Base-by-base conservation (phyloP, 2,329 filamentous ascomycete genomes). In the Nigrograna mackinnonii region DNA sequence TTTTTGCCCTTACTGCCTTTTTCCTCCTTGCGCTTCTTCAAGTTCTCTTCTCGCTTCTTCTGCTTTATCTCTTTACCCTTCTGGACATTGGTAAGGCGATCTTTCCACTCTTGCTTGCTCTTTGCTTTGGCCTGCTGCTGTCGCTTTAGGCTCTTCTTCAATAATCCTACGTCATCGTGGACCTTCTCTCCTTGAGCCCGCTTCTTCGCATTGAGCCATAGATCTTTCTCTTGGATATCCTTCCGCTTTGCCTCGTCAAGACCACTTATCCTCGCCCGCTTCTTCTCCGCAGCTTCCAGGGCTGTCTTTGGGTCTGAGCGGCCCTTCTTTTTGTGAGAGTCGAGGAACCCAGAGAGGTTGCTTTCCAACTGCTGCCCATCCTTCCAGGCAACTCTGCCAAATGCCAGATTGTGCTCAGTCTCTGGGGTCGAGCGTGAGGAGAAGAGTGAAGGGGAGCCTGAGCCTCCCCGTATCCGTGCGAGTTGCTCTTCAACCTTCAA, bases 91-190 rank as follows among this genome's bases (percentile, higher is more conserved):
- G 72, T 70, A 16, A 72, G 58, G 13, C 75, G 58, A 43, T 77
- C 74, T 41, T 71, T 71, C 75, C 94, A 97, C 62, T 94, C 90
- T 64, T 87, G 86, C 67, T 90, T 89, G 64, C 89, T 95, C 82
- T 94, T 95, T 71, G 85, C 86, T 82, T 96, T 97, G 39, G 81
- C 76, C 54, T 85, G 83, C 60, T 96, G 90, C 75, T 96, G 95
- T 54, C 92, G 85, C 79, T 96, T 96, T 54, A 97, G 77, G 0
- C 91, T 88, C 78, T 96, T 96, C 78, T 96, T 96, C 20, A 71
- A 79, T 43, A 96, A 73, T 34, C 81, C 83, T 50, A 90, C 89
- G 66, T 96, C 90, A 62, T 97, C 91, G 46, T 84, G 84, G 22
- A 96, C 86, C 64, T 89, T 88, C 63, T 96, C 91, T 36, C 94